Evolutionary conservation across 176 grass and related monocot genomes (phyloP).

Genomic region (Zea luxurians): DNA sequence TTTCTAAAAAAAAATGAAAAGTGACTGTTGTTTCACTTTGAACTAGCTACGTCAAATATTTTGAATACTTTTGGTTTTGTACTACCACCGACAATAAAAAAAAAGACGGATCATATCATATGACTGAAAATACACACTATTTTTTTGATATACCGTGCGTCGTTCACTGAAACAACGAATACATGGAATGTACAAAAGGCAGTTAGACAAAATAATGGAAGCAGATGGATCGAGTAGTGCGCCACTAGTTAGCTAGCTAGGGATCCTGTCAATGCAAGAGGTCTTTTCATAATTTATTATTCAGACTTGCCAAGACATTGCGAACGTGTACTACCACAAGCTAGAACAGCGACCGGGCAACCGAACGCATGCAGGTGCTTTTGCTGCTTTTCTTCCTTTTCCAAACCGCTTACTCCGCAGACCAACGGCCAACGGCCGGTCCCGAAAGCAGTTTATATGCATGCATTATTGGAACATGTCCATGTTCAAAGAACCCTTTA

Average conservation of each 20-base stretch:
- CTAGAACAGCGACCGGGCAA: slow-evolving; percentile 26
- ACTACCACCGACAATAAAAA: no score
- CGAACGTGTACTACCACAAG: slow-evolving; percentile 16
- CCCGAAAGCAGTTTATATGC: background rate
- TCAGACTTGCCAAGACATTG: background rate
- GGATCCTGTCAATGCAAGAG: background rate
- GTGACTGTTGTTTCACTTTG: background rate
- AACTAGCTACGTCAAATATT: background rate
- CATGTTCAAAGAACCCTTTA: slow-evolving; percentile 30
- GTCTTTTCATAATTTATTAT: slow-evolving; percentile 8
- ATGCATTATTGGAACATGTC: background rate
- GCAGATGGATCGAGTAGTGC: background rate
- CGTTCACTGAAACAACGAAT: background rate
- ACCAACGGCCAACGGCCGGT: slow-evolving; percentile 26
- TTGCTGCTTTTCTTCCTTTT: slow-evolving; percentile 7
- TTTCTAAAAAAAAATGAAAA: background rate
- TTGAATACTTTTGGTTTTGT: background rate
- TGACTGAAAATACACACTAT: no score
- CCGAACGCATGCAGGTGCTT: slow-evolving; percentile 24
- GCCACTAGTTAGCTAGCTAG: background rate
- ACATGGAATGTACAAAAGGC: background rate
- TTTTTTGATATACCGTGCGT: background rate
- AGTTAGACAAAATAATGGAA: background rate
- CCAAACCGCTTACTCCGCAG: background rate
- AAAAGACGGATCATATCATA: no score